Base-by-base conservation (phyloP, 2,329 filamentous ascomycete species). In the Talaromyces sp. region DNA sequence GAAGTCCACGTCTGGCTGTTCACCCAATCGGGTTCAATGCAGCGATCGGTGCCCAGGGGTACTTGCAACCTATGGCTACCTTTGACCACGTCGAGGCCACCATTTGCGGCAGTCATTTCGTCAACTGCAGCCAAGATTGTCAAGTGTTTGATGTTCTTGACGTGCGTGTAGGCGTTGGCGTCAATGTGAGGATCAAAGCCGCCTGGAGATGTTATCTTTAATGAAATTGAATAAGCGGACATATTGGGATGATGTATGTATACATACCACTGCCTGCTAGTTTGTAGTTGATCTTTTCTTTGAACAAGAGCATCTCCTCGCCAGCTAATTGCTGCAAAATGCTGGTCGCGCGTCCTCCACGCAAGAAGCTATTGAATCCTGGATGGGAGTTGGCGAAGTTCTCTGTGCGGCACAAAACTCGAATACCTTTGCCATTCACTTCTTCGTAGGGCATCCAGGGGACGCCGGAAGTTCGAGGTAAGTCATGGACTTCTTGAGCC, bases 211-310 rank as follows among this genome's bases (percentile, higher is more conserved):
- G 30, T 27, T 22, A 32, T 20, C n/a, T 9, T 5, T 9, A 27
- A 27, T 27, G 35, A 19, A 39, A 39, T 39, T 39, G n/a, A n/a
- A n/a, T n/a, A n/a, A n/a, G n/a, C n/a, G n/a, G n/a, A n/a, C n/a
- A n/a, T n/a, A n/a, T n/a, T n/a, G n/a, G n/a, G n/a, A n/a, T n/a
- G n/a, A n/a, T 32, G 3, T 37, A 13, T 19, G 6, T 4, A 29
- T 1, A 40, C 54, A 46, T 44, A 65, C 71, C 73, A 51, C 72
- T 73, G n/a, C 69, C 72, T 2, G 72, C 64, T 6, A 74, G 62
- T 53, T 76, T 75, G 57, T 76, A 75, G 54, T 75, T 75, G 47
- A 76, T 75, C 59, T 76, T 76, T 51, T 76, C 73, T 39, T 76
- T 76, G 64, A 77, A 76, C 1, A 76, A 64, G 16, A 74, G 51